Percentiles rank a stretch among this genome's conserved stretches.
Conservation (phyloP, 2,329 filamentous ascomycete genomes). For the Colletotrichum tamarilloi region DNA sequence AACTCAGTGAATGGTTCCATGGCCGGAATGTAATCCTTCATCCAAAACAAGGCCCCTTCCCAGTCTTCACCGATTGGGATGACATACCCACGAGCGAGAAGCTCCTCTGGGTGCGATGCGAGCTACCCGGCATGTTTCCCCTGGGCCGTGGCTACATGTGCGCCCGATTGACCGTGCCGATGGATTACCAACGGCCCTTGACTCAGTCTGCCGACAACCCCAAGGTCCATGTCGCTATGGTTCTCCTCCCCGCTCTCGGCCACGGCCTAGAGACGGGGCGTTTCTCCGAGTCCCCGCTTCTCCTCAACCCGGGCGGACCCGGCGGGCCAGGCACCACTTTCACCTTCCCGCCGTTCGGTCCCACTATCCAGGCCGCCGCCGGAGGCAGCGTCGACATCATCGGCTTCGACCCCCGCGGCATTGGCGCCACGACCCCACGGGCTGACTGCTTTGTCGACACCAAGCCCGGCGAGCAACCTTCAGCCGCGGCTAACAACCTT, state of each 20-base stretch:
- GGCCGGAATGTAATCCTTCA: constrained; percentile 10
- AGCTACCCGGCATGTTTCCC: constrained; percentile 40
- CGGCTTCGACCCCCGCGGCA: constrained; percentile 60
- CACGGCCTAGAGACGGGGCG: constrained; percentile 43
- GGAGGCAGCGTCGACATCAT: constrained; percentile 56
- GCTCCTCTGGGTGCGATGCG: constrained; percentile 57
- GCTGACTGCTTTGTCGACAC: constrained; percentile 51
- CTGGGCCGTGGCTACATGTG: constrained; percentile 45
- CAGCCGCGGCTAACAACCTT: constrained; percentile 39
- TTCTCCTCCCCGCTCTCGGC: constrained; percentile 46
- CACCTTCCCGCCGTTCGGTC: constrained; percentile 40
- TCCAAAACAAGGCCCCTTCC: background rate
- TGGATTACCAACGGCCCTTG: constrained; percentile 57
- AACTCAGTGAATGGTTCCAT: constrained; percentile 12
- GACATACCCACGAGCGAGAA: constrained; percentile 57
- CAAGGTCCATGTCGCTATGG: constrained; percentile 51
- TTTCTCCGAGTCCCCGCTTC: constrained; percentile 51
- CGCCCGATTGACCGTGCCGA: constrained; percentile 57
- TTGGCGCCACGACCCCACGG: constrained; percentile 50
- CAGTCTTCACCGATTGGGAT: constrained; percentile 34
- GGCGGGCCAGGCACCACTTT: constrained; percentile 53
- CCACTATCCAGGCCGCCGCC: constrained; percentile 47
- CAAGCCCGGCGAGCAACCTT: background rate
- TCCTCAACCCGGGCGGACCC: constrained; percentile 60
- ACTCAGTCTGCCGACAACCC: constrained; percentile 45